Conservation (phyloP, 192 early-diverging fungal species). For the Gaertneriomyces sp. region DNA sequence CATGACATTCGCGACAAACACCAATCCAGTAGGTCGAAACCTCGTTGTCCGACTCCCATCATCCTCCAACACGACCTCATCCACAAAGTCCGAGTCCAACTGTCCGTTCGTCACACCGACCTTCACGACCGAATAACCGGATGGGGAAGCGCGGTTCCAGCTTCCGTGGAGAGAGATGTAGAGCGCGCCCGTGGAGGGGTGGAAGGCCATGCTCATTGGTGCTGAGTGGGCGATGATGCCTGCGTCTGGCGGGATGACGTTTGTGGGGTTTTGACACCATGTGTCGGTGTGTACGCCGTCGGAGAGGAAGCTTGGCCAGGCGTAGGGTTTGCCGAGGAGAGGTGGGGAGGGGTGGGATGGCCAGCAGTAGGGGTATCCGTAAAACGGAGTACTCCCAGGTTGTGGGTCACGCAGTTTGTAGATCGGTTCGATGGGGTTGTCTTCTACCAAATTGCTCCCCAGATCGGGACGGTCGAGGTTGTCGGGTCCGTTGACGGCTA, state of each 20-base stretch:
- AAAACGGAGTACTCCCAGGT: constrained; percentile 10
- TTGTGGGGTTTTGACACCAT: constrained; percentile 38
- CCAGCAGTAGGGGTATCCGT: constrained; percentile 48
- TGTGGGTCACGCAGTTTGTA: constrained; percentile 27
- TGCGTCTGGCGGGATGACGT: constrained; percentile 29
- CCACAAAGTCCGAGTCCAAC: not conserved
- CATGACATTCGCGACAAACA: not conserved
- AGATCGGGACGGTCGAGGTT: constrained; percentile 31
- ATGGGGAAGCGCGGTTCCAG: constrained; percentile 38
- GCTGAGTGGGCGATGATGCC: constrained; percentile 35
- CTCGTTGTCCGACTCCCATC: not conserved
- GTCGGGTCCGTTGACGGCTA: constrained; percentile 40
- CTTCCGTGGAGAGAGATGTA: constrained; percentile 39
- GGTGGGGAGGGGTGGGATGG: constrained; percentile 24
- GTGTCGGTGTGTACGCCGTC: constrained; percentile 32
- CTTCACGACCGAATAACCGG: constrained; percentile 35
- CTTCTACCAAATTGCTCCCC: constrained; percentile 22
- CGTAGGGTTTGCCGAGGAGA: constrained; percentile 19
- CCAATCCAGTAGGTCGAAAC: constrained; percentile 27
- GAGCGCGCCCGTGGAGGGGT: constrained; percentile 1
- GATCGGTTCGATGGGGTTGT: constrained; percentile 35
- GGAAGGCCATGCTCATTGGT: constrained; percentile 34
- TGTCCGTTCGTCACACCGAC: constrained; percentile 4
- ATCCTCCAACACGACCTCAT: constrained; percentile 1
- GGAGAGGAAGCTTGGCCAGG: constrained; percentile 30